phyloP scores from a whole-genome alignment of 306 rosid genomes.

The Begonia loranthoides region DNA sequence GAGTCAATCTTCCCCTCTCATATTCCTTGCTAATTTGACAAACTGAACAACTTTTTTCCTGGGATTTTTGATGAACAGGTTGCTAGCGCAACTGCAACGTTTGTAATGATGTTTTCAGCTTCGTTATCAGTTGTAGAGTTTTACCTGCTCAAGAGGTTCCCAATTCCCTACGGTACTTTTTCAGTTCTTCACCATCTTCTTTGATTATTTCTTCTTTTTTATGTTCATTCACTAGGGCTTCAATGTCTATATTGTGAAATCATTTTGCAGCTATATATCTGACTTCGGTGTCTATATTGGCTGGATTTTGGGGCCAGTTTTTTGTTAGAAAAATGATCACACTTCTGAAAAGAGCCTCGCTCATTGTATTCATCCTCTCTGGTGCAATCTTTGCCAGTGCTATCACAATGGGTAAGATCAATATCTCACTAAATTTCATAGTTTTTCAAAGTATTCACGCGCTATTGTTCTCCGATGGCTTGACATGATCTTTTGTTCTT shows the following conservation, averaged over 20 bases:
- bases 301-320: slow-evolving; percentile 83
- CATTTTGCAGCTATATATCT: slow-evolving; percentile 58
- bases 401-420: slow-evolving; percentile 61
- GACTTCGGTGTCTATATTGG: slow-evolving; percentile 42
- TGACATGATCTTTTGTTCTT: too few species aligned
- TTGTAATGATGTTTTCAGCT: slow-evolving; percentile 83
- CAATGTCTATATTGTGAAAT: neutral
- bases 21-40: neutral
- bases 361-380: slow-evolving; percentile 78
- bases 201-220: neutral
- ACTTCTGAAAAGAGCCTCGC: slow-evolving; percentile 53
- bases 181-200: neutral
- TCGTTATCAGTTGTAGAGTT: slow-evolving; percentile 77
- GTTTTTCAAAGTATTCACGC: too few species aligned
- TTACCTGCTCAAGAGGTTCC: slow-evolving; percentile 74
- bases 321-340: slow-evolving; percentile 41
- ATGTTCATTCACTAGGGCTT: neutral
- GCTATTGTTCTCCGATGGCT: too few species aligned
- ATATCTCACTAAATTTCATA: too few species aligned
- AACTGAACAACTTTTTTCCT: neutral
- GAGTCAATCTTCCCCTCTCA: neutral
- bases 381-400: slow-evolving; percentile 78
- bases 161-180: slow-evolving; percentile 63
- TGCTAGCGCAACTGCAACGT: slow-evolving; percentile 91
- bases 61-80: slow-evolving; percentile 29